Evolutionary conservation across 176 grass and related monocot genomes (phyloP), one percentile per base, ranked within the genome.

Genomic region (Secale cereale): DNA sequence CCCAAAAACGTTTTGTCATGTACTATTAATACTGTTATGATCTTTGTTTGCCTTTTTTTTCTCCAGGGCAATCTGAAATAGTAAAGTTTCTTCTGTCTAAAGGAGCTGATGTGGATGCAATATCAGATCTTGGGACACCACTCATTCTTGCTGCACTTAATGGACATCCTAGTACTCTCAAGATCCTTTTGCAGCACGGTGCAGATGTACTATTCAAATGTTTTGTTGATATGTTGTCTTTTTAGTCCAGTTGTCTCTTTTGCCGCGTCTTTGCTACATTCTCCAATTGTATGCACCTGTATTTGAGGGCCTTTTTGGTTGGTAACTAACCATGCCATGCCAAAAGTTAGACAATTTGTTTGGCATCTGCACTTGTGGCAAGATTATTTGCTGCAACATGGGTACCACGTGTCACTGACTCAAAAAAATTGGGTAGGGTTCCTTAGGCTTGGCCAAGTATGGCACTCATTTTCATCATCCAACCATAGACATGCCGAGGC

Each of bases 81-180:
- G 16, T 28, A 32, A 65, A 83, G 22, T 82, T 87, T 43, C 66
- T 87, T 19, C 41, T 86, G 65, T 86, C 89, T 91, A 87, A 65
- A 83, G 89, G 85, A 84, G 80, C 8, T 57, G 31, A 33, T 74
- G 26, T 73, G 70, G 67, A 91, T 83, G 56, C 48, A 56, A 41
- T 66, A 65, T 65, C 85, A 83, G 1, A 3, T 16, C 6, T 14
- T 32, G 33, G 86, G 74, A 84, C 67, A 40, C 85, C 89, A 87
- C 26, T 91, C 66, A 27, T 12, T 54, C 37, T 84, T 65, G 72
- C 89, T 57, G 69, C 89, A 57, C 26, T 3, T 28, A 83, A 12
- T 80, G 63, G 70, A 74, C 36, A 87, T 65, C 13, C 75, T 73
- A 61, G 31, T 36, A 78, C 74, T 37, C 30, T 87, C 70, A 28